Evolutionary conservation across 2,329 filamentous ascomycete species (phyloP), one percentile per base, ranked within the genome.

Genomic region (Fusarium longipes): DNA sequence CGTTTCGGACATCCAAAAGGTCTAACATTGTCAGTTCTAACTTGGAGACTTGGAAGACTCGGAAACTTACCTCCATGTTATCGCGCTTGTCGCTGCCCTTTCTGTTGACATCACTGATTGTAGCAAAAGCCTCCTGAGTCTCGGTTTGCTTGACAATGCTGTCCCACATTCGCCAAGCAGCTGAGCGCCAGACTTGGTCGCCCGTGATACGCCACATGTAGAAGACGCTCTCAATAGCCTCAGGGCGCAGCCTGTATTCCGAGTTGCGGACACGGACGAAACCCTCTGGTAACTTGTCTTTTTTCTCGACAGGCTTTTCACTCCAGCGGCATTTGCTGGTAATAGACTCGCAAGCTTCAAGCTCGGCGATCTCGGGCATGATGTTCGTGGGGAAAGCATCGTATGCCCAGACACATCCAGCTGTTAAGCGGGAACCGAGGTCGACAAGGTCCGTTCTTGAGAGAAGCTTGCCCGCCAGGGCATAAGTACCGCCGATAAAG

Each of bases 1-100:
- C 38, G 90, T 93, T 81, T 93, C 91, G 5, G 88, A 88, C 70
- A 91, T 81, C 89, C 91, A 93, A 74, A 92, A 93, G 53, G 83
- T 84, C 81, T 83, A 45, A 27, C 29, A 24, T 40, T 18, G 57
- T 73, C 33, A 75, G 70, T 35, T 35, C 36, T 35, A 17, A 30
- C 57, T 17, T 38, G 10, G 17, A 6, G 5, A 40, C 30, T 35
- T 27, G 11, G 15, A 22, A 15, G 20, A 27, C 12, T 7, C 10
- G 9, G 7, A 2, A 51, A 79, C 79, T 75, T 82, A 58, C 61
- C 78, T 92, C 87, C 87, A 90, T 89, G n/a, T 83, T 83, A 72
- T 93, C 89, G 33, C 79, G 75, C 66, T 80, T 78, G 6, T 69
- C 67, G 8, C 75, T 72, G 25, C 72, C 68, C 14, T 72, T 70